Conservation (phyloP, 2,329 filamentous ascomycete species). For the Coleophoma eucalyptorum region DNA sequence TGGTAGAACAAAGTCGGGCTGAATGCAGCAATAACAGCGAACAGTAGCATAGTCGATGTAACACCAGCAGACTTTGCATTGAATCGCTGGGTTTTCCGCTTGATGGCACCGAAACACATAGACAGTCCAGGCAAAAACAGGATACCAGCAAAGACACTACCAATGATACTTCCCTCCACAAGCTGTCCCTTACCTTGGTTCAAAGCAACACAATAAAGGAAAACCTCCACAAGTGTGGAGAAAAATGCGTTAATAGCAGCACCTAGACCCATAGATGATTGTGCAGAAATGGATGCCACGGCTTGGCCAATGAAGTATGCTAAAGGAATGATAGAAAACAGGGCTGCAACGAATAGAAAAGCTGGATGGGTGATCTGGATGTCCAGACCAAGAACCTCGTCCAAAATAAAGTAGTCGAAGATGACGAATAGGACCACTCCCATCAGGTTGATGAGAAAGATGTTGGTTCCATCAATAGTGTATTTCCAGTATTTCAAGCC, state of each 20-base stretch:
- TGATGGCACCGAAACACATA: constrained; percentile 98
- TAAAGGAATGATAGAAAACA: constrained; percentile 91
- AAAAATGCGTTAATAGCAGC: constrained; percentile 98
- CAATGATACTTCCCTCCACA: constrained; percentile 94
- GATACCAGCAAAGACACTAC: constrained; percentile 96
- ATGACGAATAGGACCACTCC: constrained; percentile 92
- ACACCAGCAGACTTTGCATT: constrained; percentile 95
- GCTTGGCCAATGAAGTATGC: constrained; percentile 99
- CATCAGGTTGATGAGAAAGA: constrained; percentile 97
- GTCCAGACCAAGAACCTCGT: constrained; percentile 60
- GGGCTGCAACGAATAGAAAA: constrained; percentile 77
- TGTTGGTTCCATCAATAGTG: constrained; percentile 96
- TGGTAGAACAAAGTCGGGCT: constrained; percentile 97
- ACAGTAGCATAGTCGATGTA: constrained; percentile 95
- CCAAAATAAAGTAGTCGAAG: constrained; percentile 82
- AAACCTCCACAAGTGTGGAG: constrained; percentile 95
- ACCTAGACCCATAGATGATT: constrained; percentile 96
- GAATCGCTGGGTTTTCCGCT: constrained; percentile 97
- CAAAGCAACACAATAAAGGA: constrained; percentile 92
- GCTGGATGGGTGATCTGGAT: constrained; percentile 76
- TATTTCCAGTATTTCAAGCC: constrained; percentile 99
- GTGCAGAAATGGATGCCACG: constrained; percentile 95
- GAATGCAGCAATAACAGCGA: constrained; percentile 93
- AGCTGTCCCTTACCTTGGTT: constrained; percentile 88
- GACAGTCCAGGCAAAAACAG: constrained; percentile 91